A percentile compares a stretch with the other conserved stretches of the same genome.
phyloP scores from a whole-genome alignment of 1,139 yeast genomes.

The Groenewaldozyma auringiensis region DNA sequence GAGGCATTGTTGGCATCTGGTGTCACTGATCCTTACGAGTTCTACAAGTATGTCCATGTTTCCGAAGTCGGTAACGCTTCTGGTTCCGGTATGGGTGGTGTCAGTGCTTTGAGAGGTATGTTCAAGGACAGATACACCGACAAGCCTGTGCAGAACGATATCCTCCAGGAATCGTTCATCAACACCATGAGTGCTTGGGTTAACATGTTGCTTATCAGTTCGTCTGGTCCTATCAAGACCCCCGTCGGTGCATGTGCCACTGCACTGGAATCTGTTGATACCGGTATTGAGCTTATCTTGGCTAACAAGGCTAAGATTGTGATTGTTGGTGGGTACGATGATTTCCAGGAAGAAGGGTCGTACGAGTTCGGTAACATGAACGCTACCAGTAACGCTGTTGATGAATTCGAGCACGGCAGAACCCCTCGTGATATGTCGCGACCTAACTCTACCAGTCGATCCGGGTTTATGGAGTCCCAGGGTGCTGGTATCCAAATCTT shows the following conservation, averaged over 20 bases:
- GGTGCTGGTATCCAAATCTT: constrained; percentile 98
- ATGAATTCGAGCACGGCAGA: constrained; percentile 91
- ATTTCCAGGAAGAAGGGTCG: constrained; percentile 98
- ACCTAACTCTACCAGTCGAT: constrained; percentile 92
- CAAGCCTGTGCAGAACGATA: constrained; percentile 91
- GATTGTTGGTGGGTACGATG: constrained; percentile 98
- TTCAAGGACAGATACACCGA: constrained; percentile 90
- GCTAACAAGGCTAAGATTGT: constrained; percentile 93
- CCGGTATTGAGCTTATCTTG: constrained; percentile 87
- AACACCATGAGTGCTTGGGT: constrained; percentile 99
- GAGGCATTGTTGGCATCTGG: constrained; percentile 93
- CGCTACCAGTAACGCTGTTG: constrained; percentile 85
- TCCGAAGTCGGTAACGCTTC: constrained; percentile 99
- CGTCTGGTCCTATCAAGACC: constrained; percentile 98
- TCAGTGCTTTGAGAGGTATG: constrained; percentile 93
- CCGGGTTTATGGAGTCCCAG: constrained; percentile 99
- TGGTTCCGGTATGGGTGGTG: constrained; percentile 99
- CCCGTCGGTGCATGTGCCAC: constrained; percentile 99
- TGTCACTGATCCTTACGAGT: constrained; percentile 95
- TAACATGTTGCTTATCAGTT: constrained; percentile 89
- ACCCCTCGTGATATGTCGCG: constrained; percentile 98
- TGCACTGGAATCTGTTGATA: constrained; percentile 93
- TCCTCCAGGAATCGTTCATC: constrained; percentile 94
- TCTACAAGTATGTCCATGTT: constrained; percentile 95
- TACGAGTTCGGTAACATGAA: constrained; percentile 98